Base-by-base conservation (phyloP, 371 early-diverging fungal genomes). In the Mortierella sp. region DNA sequence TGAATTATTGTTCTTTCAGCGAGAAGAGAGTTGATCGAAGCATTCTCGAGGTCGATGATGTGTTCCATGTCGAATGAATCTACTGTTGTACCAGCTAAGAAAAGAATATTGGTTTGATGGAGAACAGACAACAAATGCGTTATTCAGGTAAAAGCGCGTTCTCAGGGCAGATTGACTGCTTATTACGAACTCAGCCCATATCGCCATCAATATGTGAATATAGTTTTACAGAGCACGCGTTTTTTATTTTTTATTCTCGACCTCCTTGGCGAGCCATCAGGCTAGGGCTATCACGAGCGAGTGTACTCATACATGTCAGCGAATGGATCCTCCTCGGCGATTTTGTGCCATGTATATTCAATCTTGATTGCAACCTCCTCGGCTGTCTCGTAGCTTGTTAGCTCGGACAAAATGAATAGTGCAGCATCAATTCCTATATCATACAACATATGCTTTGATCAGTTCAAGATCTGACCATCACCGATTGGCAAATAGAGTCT, bases 301-400 rank as follows among this genome's bases (percentile, higher is more conserved):
- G 69, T 66, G 57, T 55, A 55, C 18, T 24, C 28, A 22, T 60
- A 60, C 32, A 37, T 20, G 35, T 60, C 61, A 22, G 76, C 73
- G 45, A 81, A 81, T 24, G 83, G 83, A 59, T 81, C 83, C 18
- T 73, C 76, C 18, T 61, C 57, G 14, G 83, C 73, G 20, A 62
- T 61, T 9, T 51, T 68, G 58, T 81, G 83, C 76, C 83, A 76
- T 16, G 83, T 64, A 26, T 81, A 81, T 68, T 81, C 83, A 51
- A 81, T 76, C 3, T 63, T 9, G 1, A 24, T 63, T 22, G 83
- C 43, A 47, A 81, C 73, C 6, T 32, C 18, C 64, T 72, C 67
- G 5, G 83, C 83, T 8, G 14, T 49, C 26, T 68, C 70, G 1
- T 18, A 28, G 45, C 57, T 58, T 14, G 49, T 63, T 45, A 76